phyloP scores from a whole-genome alignment of 208 protist genomes.

The Acanthamoeba polyphaga region DNA sequence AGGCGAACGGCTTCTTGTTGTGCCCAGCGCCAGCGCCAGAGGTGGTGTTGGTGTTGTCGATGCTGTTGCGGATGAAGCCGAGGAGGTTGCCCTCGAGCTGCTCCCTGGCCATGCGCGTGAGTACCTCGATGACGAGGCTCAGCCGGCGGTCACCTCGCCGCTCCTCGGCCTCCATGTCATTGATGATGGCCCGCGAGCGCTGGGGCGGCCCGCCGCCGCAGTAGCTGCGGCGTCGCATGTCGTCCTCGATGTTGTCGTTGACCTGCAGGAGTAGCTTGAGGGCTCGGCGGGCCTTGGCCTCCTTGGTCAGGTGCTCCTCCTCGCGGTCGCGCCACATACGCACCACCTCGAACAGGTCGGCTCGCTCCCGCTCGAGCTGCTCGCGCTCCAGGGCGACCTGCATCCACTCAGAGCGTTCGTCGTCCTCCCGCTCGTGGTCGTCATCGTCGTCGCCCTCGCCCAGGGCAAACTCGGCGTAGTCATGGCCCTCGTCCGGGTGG shows the following conservation, averaged over 20 bases:
- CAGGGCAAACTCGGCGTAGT: not conserved
- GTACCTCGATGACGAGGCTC: constrained; percentile 4
- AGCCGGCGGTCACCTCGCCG: not conserved
- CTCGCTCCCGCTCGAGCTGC: not conserved
- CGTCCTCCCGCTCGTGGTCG: not conserved
- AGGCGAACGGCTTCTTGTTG: too few relatives aligned
- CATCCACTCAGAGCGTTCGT: not conserved
- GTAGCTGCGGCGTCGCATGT: not conserved
- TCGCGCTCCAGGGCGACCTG: not conserved
- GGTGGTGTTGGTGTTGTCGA: not conserved
- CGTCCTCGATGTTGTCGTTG: not conserved
- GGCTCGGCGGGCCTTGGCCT: not conserved
- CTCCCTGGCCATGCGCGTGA: constrained; percentile 6
- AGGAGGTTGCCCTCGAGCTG: constrained; percentile 33
- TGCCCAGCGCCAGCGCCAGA: too few relatives aligned
- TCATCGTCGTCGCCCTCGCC: not conserved
- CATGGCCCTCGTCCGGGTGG: not conserved
- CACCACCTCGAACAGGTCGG: constrained; percentile 15
- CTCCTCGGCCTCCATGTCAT: constrained; percentile 10
- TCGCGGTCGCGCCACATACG: constrained; percentile 17
- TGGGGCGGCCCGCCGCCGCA: not conserved
- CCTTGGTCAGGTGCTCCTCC: not conserved
- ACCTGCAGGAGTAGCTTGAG: not conserved
- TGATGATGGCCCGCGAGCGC: not conserved
- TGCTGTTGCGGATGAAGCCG: not conserved